Percentiles rank a stretch among this genome's conserved stretches.
phyloP scores from a whole-genome alignment of 2,329 filamentous ascomycete genomes.

The Penicillium griseofulvum region DNA sequence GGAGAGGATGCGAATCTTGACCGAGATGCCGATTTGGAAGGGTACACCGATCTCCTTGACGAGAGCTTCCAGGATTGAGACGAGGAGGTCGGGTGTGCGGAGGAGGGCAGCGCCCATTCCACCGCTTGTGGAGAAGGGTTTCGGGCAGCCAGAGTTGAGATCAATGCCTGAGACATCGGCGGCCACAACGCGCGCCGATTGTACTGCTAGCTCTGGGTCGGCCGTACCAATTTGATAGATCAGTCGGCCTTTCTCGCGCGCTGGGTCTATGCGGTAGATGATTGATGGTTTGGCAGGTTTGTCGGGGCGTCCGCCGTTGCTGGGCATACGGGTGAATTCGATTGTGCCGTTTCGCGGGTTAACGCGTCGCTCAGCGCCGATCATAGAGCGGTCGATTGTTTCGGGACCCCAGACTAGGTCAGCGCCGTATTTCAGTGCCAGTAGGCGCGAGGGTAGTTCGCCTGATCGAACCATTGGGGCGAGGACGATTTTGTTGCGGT shows the following conservation, averaged over 20 bases:
- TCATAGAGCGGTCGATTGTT: conserved; percentile 87
- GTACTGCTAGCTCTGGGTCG: conserved; percentile 75
- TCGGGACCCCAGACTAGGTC: conserved; percentile 98
- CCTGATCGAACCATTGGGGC: conserved; percentile 98
- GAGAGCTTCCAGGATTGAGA: conserved; percentile 76
- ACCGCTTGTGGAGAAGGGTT: conserved; percentile 88
- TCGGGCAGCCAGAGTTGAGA: conserved; percentile 96
- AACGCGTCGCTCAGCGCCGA: conserved; percentile 74
- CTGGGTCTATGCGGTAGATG: conserved; percentile 81
- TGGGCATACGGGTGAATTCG: conserved; percentile 77
- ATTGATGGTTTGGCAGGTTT: conserved; percentile 57
- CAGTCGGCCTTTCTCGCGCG: conserved; percentile 68
- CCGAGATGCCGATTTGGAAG: conserved; percentile 87
- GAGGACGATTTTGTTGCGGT: conserved; percentile 87
- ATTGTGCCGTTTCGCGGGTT: conserved; percentile 76
- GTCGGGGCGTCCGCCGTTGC: conserved; percentile 56
- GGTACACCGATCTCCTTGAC: conserved; percentile 73
- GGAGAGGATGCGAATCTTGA: conserved; percentile 89
- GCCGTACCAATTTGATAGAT: conserved; percentile 94
- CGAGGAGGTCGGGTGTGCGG: conserved; percentile 77
- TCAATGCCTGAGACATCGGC: conserved; percentile 90
- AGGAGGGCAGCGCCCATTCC: conserved; percentile 96
- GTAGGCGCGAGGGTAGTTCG: conserved; percentile 82
- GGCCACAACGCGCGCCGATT: conserved; percentile 80
- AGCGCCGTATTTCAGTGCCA: conserved; percentile 90